A percentile compares a stretch with the other conserved stretches of the same genome.
These are phyloP conservation scores for Lactifluus volemus DNA, from an alignment of 768 basidiomycete genomes.

Conservation along the genomic window DNA sequence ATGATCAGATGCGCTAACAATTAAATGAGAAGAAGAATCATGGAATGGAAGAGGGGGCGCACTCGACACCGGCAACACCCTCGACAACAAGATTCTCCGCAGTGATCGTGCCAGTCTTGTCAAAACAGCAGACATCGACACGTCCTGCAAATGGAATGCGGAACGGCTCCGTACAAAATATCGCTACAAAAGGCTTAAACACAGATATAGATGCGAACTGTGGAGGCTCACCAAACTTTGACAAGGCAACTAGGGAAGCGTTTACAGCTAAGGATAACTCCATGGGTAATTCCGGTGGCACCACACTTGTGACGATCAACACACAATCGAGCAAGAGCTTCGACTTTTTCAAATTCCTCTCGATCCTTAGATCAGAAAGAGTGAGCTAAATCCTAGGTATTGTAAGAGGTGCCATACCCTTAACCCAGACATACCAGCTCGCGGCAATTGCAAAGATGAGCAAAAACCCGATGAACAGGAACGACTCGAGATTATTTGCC, in stretches of 20 bases:
- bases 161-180: conserved; percentile 99
- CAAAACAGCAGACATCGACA: conserved; percentile 98
- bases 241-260: conserved; percentile 84
- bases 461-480: conserved; percentile 96
- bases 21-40: background rate
- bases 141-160: conserved; percentile 92
- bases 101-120: conserved; percentile 98
- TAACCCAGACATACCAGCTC: conserved; percentile 96
- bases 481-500: conserved; percentile 91
- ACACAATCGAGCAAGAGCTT: conserved; percentile 94
- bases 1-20: conserved; percentile 46
- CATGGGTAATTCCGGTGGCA: conserved; percentile 97
- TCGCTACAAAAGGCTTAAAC: conserved; percentile 47
- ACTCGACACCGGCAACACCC: conserved; percentile 90
- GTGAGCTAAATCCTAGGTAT: background rate
- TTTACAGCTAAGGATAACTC: conserved; percentile 95
- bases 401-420: conserved; percentile 47
- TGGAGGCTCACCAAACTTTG: conserved; percentile 68
- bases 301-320: conserved; percentile 93
- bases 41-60: conserved; percentile 26
- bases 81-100: conserved; percentile 92
- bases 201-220: background rate
- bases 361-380: conserved; percentile 45
- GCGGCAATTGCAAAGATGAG: conserved; percentile 97
- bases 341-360: conserved; percentile 86